phyloP scores from a whole-genome alignment of 306 rosid species.

The Luffa aegyptiaca region DNA sequence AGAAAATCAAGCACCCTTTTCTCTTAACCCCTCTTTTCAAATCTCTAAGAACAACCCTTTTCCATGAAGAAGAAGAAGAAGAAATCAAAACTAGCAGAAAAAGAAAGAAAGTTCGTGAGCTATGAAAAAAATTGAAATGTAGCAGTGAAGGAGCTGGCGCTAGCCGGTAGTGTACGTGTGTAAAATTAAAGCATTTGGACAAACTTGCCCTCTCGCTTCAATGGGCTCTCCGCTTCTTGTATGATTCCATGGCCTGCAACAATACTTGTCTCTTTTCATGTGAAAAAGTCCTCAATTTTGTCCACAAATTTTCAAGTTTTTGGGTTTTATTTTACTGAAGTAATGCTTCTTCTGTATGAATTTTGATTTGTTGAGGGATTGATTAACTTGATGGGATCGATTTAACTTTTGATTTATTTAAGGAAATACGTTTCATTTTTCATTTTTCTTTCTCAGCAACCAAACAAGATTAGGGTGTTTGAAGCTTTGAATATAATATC shows the following conservation, averaged over 20 bases:
- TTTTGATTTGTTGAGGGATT: background rate
- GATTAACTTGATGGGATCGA: too few relatives aligned
- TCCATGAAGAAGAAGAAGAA: background rate
- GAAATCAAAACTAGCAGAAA: background rate
- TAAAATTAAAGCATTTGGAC: background rate
- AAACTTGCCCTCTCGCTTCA: background rate
- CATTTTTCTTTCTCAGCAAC: background rate
- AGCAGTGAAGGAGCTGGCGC: slow-evolving; percentile 1
- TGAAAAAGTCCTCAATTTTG: background rate
- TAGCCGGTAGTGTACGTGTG: slow-evolving; percentile 7
- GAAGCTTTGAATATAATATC: too few relatives aligned
- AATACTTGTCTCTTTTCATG: background rate
- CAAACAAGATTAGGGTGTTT: background rate
- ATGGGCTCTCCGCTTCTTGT: background rate
- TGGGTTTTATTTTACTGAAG: background rate
- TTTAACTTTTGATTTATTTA: background rate
- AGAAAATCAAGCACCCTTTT: background rate
- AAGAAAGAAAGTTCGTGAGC: background rate
- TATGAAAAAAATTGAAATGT: background rate
- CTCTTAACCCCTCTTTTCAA: background rate
- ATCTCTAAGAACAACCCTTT: background rate
- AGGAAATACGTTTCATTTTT: background rate
- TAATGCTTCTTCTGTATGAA: background rate
- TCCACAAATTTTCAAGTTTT: background rate
- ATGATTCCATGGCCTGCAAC: background rate